A percentile compares a stretch with the other conserved stretches of the same genome.
Evolutionary conservation across 2,329 filamentous ascomycete genomes (phyloP).

Genomic region (Iodosphaeria phyllophila): DNA sequence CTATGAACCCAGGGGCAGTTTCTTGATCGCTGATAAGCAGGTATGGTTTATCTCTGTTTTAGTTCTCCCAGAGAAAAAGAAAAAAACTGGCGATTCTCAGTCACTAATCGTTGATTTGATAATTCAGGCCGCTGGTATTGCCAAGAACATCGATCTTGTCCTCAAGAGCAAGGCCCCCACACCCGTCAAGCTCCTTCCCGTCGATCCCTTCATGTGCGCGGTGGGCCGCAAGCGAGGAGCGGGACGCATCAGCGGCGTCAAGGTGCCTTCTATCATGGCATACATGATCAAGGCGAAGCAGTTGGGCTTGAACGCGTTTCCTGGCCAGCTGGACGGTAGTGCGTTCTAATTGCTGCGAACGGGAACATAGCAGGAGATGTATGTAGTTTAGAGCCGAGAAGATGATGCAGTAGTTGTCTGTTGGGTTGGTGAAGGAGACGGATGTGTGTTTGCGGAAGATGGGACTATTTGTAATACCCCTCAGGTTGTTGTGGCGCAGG

Average conservation of each 20-base stretch:
- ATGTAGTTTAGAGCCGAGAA: no score
- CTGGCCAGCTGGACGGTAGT: slow-evolving; percentile 27
- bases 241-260: slow-evolving; percentile 26
- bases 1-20: slow-evolving; percentile 25
- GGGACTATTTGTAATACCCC: no score
- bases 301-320: slow-evolving; percentile 23
- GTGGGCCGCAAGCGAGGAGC: slow-evolving; percentile 29
- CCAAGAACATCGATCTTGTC: slow-evolving; percentile 31
- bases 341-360: slow-evolving; percentile 24
- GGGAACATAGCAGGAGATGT: no score
- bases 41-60: slow-evolving; percentile 10
- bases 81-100: background rate
- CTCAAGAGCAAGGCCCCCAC: slow-evolving; percentile 24
- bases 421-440: no score
- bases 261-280: slow-evolving; percentile 29
- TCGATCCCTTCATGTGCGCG: slow-evolving; percentile 29
- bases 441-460: no score
- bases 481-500: no score
- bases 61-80: background rate
- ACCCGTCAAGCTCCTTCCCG: slow-evolving; percentile 24
- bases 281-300: slow-evolving; percentile 33
- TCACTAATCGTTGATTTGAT: background rate
- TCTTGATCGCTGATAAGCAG: slow-evolving; percentile 27
- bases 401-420: no score
- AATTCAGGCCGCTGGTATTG: slow-evolving; percentile 26